phyloP scores from a whole-genome alignment of 1,284 basidiomycete species.

The Phaffia rhodozyma region DNA sequence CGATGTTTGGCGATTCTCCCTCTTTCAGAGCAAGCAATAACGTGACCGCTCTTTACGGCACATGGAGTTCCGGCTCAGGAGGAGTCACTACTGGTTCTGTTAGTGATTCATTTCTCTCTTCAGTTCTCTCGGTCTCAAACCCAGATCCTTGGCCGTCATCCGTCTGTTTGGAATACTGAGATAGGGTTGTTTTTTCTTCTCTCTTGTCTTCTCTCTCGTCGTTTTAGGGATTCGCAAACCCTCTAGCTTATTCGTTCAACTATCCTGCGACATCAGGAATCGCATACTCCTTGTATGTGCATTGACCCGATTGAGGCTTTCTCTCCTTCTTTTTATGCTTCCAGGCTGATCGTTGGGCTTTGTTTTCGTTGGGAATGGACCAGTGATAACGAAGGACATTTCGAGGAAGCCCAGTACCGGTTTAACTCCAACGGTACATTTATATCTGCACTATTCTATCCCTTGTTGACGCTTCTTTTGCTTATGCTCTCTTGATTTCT shows the following conservation, averaged over 20 bases:
- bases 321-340: not conserved
- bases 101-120: constrained; percentile 31
- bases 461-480: not conserved
- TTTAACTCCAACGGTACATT: constrained; percentile 57
- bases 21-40: constrained; percentile 39
- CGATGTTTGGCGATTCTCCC: too few species aligned
- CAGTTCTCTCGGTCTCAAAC: too few species aligned
- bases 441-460: not conserved
- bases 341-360: not conserved
- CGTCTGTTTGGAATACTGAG: too few species aligned
- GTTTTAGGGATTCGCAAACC: constrained; percentile 66
- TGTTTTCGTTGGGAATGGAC: too few species aligned
- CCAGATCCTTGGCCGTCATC: too few species aligned
- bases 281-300: constrained; percentile 70
- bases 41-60: constrained; percentile 55
- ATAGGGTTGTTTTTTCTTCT: too few species aligned
- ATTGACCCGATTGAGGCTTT: not conserved
- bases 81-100: constrained; percentile 66
- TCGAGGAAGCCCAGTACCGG: constrained; percentile 76
- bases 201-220: not conserved
- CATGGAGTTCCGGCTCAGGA: constrained; percentile 69
- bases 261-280: constrained; percentile 74
- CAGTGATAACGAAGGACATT: constrained; percentile 54
- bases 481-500: not conserved
- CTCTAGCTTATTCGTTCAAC: constrained; percentile 61